Evolutionary conservation across 495 filamentous ascomycete species (phyloP).

Genomic region (Hyphodiscus hymeniophilus): DNA sequence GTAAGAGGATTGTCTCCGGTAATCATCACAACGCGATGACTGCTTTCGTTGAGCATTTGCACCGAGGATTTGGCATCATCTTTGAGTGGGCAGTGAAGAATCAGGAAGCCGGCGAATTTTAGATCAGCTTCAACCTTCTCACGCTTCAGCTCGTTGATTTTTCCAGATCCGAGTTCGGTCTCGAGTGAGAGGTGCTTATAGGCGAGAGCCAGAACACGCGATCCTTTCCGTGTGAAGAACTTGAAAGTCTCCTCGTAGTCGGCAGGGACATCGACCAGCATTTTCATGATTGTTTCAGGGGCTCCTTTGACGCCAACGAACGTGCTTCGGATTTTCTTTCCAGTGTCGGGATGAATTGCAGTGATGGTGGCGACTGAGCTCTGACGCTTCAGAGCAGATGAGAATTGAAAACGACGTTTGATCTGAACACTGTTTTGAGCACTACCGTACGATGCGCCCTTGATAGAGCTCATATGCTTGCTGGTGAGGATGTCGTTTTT

Average conservation of each 20-base stretch:
- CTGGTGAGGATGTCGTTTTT: slow-evolving; percentile 72
- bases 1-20: slow-evolving; percentile 98
- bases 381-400: slow-evolving; percentile 89
- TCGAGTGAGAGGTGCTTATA: slow-evolving; percentile 85
- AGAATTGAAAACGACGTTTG: slow-evolving; percentile 96
- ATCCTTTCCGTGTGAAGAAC: slow-evolving; percentile 91
- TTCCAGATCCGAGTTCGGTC: slow-evolving; percentile 67
- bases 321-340: slow-evolving; percentile 67
- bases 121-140: slow-evolving; percentile 85
- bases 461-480: slow-evolving; percentile 37
- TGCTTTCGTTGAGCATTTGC: slow-evolving; percentile 97
- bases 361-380: slow-evolving; percentile 83
- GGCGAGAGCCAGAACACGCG: slow-evolving; percentile 84
- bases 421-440: slow-evolving; percentile 65
- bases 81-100: slow-evolving; percentile 92
- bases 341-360: slow-evolving; percentile 54
- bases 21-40: slow-evolving; percentile 98
- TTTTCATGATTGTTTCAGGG: slow-evolving; percentile 89
- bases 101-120: slow-evolving; percentile 88
- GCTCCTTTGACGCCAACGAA: slow-evolving; percentile 96
- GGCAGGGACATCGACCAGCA: slow-evolving; percentile 74
- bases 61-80: slow-evolving; percentile 91
- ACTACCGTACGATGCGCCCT: slow-evolving; percentile 37
- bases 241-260: slow-evolving; percentile 98
- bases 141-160: slow-evolving; percentile 85